phyloP scores from a whole-genome alignment of 2,329 filamentous ascomycete species.

The Penicillium psychrosexuale region DNA sequence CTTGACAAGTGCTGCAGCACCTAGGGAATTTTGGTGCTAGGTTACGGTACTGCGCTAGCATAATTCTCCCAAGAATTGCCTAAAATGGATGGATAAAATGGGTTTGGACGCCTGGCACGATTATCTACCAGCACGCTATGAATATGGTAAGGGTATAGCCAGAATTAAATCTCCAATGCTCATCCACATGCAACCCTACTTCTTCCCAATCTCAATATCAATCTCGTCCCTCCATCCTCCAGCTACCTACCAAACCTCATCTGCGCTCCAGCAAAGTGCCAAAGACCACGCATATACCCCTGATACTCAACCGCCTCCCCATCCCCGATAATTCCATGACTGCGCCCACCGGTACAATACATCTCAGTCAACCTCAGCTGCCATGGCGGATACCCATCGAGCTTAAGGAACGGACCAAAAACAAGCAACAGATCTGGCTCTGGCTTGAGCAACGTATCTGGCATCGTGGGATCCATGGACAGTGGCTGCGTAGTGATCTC shows the following conservation, averaged over 20 bases:
- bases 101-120: too few species aligned
- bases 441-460: conserved; percentile 58
- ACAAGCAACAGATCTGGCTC: conserved; percentile 88
- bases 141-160: conserved; percentile 3
- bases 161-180: background rate
- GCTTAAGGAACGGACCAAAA: conserved; percentile 77
- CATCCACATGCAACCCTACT: background rate
- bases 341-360: conserved; percentile 58
- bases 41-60: too few species aligned
- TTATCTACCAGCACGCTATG: too few species aligned
- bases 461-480: conserved; percentile 8
- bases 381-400: conserved; percentile 95
- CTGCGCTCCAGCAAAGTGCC: conserved; percentile 80
- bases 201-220: background rate
- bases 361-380: conserved; percentile 94
- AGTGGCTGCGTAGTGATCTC: conserved; percentile 48
- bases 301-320: conserved; percentile 74
- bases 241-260: conserved; percentile 69
- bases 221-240: background rate
- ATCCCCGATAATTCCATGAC: conserved; percentile 35
- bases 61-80: too few species aligned
- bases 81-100: too few species aligned
- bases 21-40: too few species aligned
- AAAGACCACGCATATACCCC: conserved; percentile 80
- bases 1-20: too few species aligned